Evolutionary conservation across 2,329 filamentous ascomycete species (phyloP), one percentile per base, ranked within the genome.

Genomic region (Calcarisporium arbuscula): DNA sequence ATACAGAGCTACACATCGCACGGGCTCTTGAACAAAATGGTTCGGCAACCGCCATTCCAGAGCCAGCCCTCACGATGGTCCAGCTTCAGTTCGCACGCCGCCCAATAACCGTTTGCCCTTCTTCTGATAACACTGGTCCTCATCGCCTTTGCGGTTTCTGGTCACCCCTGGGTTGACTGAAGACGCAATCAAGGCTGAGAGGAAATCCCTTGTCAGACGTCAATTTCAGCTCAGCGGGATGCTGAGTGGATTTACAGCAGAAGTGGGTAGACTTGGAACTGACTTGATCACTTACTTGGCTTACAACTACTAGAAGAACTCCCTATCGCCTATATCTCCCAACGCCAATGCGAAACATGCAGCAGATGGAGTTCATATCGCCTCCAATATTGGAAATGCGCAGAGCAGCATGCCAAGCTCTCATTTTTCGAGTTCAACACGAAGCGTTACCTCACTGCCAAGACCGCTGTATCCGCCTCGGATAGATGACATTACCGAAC

Each of bases 191-290:
- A 14, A 18, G 4, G 4, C 30, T 12, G 29, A 41, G 18, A 31
- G 32, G 17, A 28, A 33, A 3, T 8, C 20, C 11, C 30, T 38
- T 21, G 32, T 19, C 20, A 45, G 32, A 29, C 42, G 49, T 5
- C 50, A 52, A 27, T 52, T 52, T 19, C 50, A 51, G 36, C 43
- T 51, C 6, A 46, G 42, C 6, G 47, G 45, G 10, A 31, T 45
- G 17, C 17, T 50, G 2, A 41, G 34, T 8, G 40, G 32, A 9
- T 31, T 36, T 10, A 32, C 32, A 14, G n/a, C 34, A 5, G 27
- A 48, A 34, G 50, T 47, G 41, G 20, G 32, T 12, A 16, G 12
- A 8, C 8, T 7, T 3, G 28, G 6, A 6, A 12, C 8, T 6
- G n/a, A 11, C 8, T 19, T 12, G 17, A 20, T 16, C 30, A 17